A percentile compares a stretch with the other conserved stretches of the same genome.
phyloP scores from a whole-genome alignment of 495 filamentous ascomycete genomes.

The Penicillium maclennaniae region DNA sequence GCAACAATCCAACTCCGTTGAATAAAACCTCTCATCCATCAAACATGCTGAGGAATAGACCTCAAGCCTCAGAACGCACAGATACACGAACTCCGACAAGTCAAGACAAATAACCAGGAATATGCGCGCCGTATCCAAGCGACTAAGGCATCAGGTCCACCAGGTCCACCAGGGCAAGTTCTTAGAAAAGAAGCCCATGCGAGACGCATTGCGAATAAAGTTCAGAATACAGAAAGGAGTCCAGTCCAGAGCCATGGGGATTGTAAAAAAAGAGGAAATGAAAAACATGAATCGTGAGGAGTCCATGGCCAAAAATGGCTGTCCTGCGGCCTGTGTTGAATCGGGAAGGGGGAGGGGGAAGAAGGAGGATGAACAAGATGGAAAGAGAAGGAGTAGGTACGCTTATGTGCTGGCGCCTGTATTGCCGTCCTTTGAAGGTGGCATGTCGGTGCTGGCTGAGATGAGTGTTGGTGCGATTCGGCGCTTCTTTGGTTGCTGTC shows the following conservation, averaged over 20 bases:
- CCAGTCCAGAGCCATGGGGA: background rate
- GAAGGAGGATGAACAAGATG: background rate
- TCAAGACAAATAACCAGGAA: background rate
- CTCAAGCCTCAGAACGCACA: background rate
- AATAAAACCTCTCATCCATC: background rate
- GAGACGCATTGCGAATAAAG: background rate
- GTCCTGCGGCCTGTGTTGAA: background rate
- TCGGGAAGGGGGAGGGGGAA: background rate
- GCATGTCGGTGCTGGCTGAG: conserved; percentile 24
- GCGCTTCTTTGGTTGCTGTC: conserved; percentile 62
- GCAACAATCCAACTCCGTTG: background rate
- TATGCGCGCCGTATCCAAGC: background rate
- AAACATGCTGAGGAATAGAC: background rate
- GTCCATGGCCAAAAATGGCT: background rate
- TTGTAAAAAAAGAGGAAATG: background rate
- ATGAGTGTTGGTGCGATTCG: conserved; percentile 75
- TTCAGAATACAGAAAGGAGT: background rate
- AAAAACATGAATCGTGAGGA: conserved; percentile 4
- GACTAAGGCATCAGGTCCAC: background rate
- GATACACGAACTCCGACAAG: background rate
- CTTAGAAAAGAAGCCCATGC: background rate
- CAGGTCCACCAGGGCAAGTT: background rate
- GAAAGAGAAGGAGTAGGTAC: background rate
- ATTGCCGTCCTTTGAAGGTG: conserved; percentile 11
- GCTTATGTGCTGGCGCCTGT: conserved; percentile 1